Evolutionary conservation across 495 filamentous ascomycete species (phyloP).

Genomic region (Trichoderma asperelloides): DNA sequence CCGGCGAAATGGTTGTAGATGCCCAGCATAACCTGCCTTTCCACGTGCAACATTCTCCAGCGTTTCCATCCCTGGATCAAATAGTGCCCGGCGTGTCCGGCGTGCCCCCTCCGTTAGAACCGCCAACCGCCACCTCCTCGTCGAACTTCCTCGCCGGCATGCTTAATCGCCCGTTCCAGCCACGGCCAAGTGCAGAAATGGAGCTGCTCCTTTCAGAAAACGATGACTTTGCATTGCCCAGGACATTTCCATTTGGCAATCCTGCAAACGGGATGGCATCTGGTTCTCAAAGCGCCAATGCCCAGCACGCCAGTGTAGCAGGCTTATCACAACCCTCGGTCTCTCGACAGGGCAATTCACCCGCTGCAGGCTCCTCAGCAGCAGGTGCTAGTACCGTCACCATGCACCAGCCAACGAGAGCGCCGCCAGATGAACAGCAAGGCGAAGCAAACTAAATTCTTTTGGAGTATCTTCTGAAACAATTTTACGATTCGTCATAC

Average conservation of each 20-base stretch:
- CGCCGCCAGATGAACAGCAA: background rate
- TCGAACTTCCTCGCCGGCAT: background rate
- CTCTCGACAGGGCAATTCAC: background rate
- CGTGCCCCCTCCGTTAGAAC: background rate
- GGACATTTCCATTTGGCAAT: background rate
- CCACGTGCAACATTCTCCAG: background rate
- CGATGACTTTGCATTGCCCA: background rate
- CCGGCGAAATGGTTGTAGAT: slow-evolving; percentile 2
- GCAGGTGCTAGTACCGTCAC: background rate
- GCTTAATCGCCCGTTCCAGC: background rate
- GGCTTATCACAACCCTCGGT: background rate
- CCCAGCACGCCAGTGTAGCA: background rate
- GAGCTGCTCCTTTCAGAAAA: background rate
- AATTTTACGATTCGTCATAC: background rate
- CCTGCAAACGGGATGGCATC: background rate
- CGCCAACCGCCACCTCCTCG: background rate
- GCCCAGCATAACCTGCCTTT: slow-evolving; percentile 2
- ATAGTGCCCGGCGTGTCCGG: background rate
- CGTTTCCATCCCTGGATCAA: background rate
- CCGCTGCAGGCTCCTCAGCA: background rate
- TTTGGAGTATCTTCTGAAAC: background rate
- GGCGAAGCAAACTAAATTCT: background rate
- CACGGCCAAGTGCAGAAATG: background rate
- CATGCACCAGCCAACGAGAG: background rate
- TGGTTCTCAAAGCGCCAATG: background rate